These are phyloP conservation scores for Scedosporium aurantiacum DNA, from an alignment of 2,329 filamentous ascomycete species.

Conservation along the genomic window DNA sequence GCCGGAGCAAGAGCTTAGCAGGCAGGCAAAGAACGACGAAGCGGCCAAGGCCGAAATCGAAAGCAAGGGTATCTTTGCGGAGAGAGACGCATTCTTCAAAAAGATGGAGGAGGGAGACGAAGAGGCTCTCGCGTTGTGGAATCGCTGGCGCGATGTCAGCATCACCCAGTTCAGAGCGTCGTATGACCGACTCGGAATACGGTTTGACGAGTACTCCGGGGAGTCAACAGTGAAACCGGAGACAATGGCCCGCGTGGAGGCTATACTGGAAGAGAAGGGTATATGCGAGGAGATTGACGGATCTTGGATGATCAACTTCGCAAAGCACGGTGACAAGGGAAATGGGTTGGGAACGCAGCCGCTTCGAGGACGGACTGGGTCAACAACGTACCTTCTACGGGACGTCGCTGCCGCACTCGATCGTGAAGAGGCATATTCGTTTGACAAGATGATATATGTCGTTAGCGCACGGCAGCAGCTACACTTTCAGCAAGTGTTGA, in stretches of 20 bases:
- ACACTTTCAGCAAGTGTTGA: slow-evolving; percentile 22
- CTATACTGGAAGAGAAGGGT: slow-evolving; percentile 45
- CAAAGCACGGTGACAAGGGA: slow-evolving; percentile 56
- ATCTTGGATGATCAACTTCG: slow-evolving; percentile 57
- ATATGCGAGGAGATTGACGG: slow-evolving; percentile 55
- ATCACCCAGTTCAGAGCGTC: slow-evolving; percentile 39
- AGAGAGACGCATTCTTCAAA: slow-evolving; percentile 44
- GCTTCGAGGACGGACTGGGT: slow-evolving; percentile 52
- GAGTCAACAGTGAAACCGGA: slow-evolving; percentile 44
- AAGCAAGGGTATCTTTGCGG: slow-evolving; percentile 22
- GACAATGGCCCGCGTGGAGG: slow-evolving; percentile 50
- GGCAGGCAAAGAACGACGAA: slow-evolving; percentile 17
- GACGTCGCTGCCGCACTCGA: slow-evolving; percentile 58
- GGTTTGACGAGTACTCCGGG: slow-evolving; percentile 50
- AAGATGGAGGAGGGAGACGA: slow-evolving; percentile 41
- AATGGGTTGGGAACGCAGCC: slow-evolving; percentile 48
- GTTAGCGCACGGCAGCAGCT: slow-evolving; percentile 23
- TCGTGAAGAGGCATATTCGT: slow-evolving; percentile 28
- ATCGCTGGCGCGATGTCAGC: slow-evolving; percentile 35
- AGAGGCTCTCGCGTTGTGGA: slow-evolving; percentile 37
- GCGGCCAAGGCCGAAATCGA: slow-evolving; percentile 24
- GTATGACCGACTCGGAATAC: slow-evolving; percentile 40
- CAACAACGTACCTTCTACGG: slow-evolving; percentile 56
- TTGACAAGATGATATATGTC: slow-evolving; percentile 30
- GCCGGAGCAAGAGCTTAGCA: slow-evolving; percentile 43